Evolutionary conservation across 2,329 filamentous ascomycete genomes (phyloP).

Genomic region (Pyricularia pennisetigena): DNA sequence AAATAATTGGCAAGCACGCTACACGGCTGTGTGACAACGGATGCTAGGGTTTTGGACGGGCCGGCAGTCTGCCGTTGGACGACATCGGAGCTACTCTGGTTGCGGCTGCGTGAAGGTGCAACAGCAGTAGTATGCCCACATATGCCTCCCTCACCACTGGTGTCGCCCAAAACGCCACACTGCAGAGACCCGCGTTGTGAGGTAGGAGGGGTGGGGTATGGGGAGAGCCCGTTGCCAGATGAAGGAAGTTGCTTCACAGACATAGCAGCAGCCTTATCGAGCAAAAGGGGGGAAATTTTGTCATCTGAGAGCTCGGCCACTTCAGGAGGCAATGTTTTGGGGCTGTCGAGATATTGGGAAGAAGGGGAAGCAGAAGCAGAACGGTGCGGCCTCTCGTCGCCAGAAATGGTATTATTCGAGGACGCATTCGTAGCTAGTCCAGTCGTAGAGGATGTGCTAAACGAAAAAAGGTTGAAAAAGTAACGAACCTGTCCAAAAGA

Average conservation of each 20-base stretch:
- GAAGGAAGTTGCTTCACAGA: conserved; percentile 10
- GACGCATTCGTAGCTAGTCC: conserved; percentile 26
- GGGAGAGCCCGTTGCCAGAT: conserved; percentile 20
- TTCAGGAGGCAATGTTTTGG: conserved; percentile 12
- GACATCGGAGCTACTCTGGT: conserved; percentile 34
- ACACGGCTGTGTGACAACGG: conserved; percentile 47
- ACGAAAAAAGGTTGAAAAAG: conserved; percentile 47
- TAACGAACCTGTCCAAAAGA: conserved; percentile 99
- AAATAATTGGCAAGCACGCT: conserved; percentile 58
- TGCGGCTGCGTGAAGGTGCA: conserved; percentile 26
- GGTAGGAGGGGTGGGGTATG: conserved; percentile 49
- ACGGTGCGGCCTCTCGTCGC: conserved; percentile 9
- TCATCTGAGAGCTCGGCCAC: conserved; percentile 11
- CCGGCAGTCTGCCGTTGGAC: conserved; percentile 32
- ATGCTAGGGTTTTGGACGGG: conserved; percentile 49
- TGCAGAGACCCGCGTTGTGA: conserved; percentile 38
- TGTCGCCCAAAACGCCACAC: conserved; percentile 29
- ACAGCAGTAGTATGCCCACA: conserved; percentile 21
- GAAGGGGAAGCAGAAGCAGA: conserved; percentile 12
- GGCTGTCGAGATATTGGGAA: conserved; percentile 7
- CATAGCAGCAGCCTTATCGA: conserved; percentile 20
- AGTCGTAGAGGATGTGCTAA: conserved; percentile 26
- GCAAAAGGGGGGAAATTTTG: conserved; percentile 24
- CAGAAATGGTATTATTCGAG: conserved; percentile 13
- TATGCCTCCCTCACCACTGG: conserved; percentile 27